Conservation (phyloP, 768 basidiomycete genomes). For the Hirschioporus abietinus region DNA sequence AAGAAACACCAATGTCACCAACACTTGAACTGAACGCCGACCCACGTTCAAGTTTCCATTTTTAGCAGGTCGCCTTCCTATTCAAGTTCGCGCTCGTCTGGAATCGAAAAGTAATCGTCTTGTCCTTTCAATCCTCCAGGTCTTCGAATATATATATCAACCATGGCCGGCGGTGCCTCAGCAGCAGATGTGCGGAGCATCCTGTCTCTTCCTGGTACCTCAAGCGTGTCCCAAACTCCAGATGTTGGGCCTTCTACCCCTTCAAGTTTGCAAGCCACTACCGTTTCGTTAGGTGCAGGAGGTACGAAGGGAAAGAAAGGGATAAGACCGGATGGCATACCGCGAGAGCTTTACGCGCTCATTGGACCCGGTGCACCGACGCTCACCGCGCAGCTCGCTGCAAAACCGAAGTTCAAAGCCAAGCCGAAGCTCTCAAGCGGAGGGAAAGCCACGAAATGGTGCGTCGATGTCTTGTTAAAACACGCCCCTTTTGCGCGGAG, state of each 20-base stretch:
- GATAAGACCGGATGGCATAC: conserved; percentile 81
- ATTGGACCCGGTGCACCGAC: conserved; percentile 93
- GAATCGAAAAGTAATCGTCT: not conserved
- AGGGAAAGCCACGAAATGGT: conserved; percentile 67
- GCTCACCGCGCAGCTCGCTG: conserved; percentile 62
- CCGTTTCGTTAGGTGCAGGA: conserved; percentile 29
- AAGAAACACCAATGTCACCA: not conserved
- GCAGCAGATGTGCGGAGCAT: conserved; percentile 84
- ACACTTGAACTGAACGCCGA: too few relatives aligned
- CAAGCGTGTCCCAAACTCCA: conserved; percentile 7
- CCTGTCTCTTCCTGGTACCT: conserved; percentile 51
- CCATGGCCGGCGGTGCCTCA: conserved; percentile 51
- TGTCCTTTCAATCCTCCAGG: not conserved
- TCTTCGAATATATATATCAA: not conserved
- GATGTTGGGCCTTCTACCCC: conserved; percentile 2
- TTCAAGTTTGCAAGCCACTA: conserved; percentile 1
- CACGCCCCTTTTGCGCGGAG: too few relatives aligned
- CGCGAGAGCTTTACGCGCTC: conserved; percentile 87
- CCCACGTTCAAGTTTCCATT: too few relatives aligned
- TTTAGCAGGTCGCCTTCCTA: too few relatives aligned
- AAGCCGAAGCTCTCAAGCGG: conserved; percentile 69
- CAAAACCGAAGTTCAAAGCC: conserved; percentile 82
- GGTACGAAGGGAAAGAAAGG: conserved; percentile 20
- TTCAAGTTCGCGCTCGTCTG: too few relatives aligned
- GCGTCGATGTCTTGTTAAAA: not conserved